Percentiles rank a stretch among this genome's conserved stretches.
Evolutionary conservation across 257 asterid species (phyloP).

Genomic region (Cruciata laevipes): DNA sequence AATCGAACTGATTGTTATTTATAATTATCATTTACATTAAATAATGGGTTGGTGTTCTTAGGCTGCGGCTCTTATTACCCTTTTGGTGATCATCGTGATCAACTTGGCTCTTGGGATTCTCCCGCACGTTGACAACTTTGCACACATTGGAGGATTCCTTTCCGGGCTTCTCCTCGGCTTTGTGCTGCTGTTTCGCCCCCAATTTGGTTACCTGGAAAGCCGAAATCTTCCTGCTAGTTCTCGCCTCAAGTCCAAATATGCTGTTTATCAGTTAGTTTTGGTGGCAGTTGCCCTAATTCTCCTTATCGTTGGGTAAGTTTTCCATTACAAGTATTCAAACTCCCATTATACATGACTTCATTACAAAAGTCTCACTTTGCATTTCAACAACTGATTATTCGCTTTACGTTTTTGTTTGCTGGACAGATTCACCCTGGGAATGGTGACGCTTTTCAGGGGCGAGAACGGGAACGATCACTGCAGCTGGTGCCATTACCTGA

Average conservation of each 20-base stretch:
- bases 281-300: constrained; percentile 40
- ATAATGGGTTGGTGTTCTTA: constrained; percentile 7
- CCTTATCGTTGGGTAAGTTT: constrained; percentile 60
- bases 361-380: background rate
- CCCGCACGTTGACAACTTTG: constrained; percentile 86
- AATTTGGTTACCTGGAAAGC: constrained; percentile 67
- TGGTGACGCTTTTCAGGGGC: constrained; percentile 71
- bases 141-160: constrained; percentile 83
- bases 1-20: background rate
- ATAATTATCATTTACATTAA: background rate
- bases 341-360: background rate
- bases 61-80: constrained; percentile 85
- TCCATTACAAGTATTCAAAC: background rate
- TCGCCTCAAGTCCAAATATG: constrained; percentile 65
- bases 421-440: constrained; percentile 56
- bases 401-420: background rate
- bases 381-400: background rate
- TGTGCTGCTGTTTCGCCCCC: constrained; percentile 66
- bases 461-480: constrained; percentile 64
- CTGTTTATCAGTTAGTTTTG: constrained; percentile 47
- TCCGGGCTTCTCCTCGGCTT: constrained; percentile 82
- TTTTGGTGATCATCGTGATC: constrained; percentile 51
- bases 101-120: constrained; percentile 80
- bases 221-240: constrained; percentile 45
- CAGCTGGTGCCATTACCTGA: constrained; percentile 82